Percentiles rank a stretch among this genome's conserved stretches.
Conservation (phyloP, 164 flowering plant genomes). For the Protea cynaroides region DNA sequence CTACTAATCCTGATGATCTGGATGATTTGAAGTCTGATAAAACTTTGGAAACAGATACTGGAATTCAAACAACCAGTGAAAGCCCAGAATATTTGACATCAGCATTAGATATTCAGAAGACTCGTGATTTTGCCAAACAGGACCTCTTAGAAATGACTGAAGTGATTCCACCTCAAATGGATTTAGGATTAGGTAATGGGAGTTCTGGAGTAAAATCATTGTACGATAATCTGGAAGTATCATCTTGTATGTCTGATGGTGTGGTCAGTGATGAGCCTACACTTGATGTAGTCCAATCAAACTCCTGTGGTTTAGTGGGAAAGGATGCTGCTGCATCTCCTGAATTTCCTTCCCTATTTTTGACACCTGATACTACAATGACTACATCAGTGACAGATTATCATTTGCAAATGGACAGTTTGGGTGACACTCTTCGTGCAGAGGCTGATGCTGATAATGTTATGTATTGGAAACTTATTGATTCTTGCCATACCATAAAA, state of each 20-base stretch:
- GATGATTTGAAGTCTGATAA: constrained; percentile 16
- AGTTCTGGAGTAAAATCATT: constrained; percentile 16
- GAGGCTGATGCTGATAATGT: constrained; percentile 7
- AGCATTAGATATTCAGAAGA: constrained; percentile 13
- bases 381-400: constrained; percentile 1
- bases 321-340: constrained; percentile 11
- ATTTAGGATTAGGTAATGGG: constrained; percentile 16
- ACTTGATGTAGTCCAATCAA: constrained; percentile 5
- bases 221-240: constrained; percentile 10
- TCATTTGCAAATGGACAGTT: constrained; percentile 13
- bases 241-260: neutral
- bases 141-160: constrained; percentile 9
- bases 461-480: too few relatives aligned
- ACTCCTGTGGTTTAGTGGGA: constrained; percentile 7
- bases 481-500: too few relatives aligned
- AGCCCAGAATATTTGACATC: constrained; percentile 9
- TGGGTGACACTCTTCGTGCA: constrained; percentile 5
- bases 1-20: constrained; percentile 4
- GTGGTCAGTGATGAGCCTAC: neutral
- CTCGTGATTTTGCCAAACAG: constrained; percentile 15
- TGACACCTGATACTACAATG: constrained; percentile 6
- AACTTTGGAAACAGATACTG: constrained; percentile 15
- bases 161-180: constrained; percentile 17
- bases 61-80: constrained; percentile 9
- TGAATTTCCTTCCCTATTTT: constrained; percentile 10